A percentile compares a stretch with the other conserved stretches of the same genome.
Conservation (phyloP, 192 early-diverging fungal species). For the Entomortierella beljakovae region DNA sequence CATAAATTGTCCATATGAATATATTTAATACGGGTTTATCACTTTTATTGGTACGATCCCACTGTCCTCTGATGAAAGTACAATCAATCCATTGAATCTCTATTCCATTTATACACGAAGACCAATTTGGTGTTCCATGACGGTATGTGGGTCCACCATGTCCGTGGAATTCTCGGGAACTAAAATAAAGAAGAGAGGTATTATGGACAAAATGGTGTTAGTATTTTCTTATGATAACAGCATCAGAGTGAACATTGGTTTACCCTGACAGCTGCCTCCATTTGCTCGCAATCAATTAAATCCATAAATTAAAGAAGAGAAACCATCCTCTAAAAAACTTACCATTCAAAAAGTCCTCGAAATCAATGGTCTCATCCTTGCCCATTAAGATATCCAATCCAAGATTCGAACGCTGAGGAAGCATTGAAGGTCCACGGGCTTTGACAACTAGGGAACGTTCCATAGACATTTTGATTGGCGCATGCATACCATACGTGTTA, state of each 20-base stretch:
- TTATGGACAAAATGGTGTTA: not conserved
- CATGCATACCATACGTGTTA: slow-evolving; percentile 86
- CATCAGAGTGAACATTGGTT: not conserved
- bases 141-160: slow-evolving; percentile 72
- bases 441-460: slow-evolving; percentile 77
- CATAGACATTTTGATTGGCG: slow-evolving; percentile 95
- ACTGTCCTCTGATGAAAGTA: no score
- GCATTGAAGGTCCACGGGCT: slow-evolving; percentile 64
- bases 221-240: not conserved
- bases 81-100: no score
- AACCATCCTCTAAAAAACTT: slow-evolving; percentile 35
- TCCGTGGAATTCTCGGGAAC: slow-evolving; percentile 68
- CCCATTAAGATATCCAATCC: slow-evolving; percentile 88
- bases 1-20: no score
- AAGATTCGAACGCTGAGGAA: slow-evolving; percentile 67
- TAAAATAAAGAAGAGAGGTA: slow-evolving; percentile 40
- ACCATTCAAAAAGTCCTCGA: slow-evolving; percentile 91
- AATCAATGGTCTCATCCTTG: slow-evolving; percentile 89
- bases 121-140: slow-evolving; percentile 74
- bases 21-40: no score
- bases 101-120: slow-evolving; percentile 53
- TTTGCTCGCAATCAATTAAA: not conserved
- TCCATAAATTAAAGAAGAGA: slow-evolving; percentile 7
- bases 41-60: no score
- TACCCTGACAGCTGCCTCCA: not conserved